Base-by-base conservation (phyloP, 2,329 filamentous ascomycete species). In the Pestalotiopsis sp. region DNA sequence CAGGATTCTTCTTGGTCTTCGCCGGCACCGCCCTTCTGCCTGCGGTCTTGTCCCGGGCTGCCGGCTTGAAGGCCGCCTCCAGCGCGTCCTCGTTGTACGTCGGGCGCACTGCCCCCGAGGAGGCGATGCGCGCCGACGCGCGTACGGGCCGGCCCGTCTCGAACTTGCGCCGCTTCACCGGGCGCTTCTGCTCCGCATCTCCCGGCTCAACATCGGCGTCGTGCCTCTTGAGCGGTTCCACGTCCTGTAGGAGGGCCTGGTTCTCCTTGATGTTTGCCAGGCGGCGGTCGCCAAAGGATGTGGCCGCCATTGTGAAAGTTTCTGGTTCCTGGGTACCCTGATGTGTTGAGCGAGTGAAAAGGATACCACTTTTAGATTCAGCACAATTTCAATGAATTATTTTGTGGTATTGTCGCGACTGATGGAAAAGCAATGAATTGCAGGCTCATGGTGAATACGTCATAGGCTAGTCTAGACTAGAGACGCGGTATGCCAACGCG, bases 221-320 rank as follows among this genome's bases (percentile, higher is more conserved):
- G 11, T 77, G 70, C n/a, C 74, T 70, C 49, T 80, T 78, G 64
- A 87, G 80, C 20, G 45, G 45, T 12, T 84, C 82, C 17, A 87
- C 81, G 52, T 83, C 80, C 62, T 80, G 80, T 3, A 87, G 76
- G 1, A 87, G 78, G 9, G 79, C 81, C 71, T 84, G 78, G 71
- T 87, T 87, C 11, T 82, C 79, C 70, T 81, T 80, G 71, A 88
- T 86, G 70, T 86, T 86, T 14, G 79, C 81, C 7, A 80, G 77
- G 2, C 85, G 80, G 23, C 81, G 79, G 2, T 79, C 78, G 72
- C 87, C 85, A 71, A 86, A 84, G 59, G 78, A 80, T n/a, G 45
- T 52, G 41, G 70, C 31, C 6, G 31, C 68, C 75, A 76, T 77
- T 17, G 40, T 66, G 25, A 38, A n/a, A 31, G 31, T 36, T 36